Evolutionary conservation across 2,329 filamentous ascomycete species (phyloP).

Genomic region (Leptographium radiaticola): DNA sequence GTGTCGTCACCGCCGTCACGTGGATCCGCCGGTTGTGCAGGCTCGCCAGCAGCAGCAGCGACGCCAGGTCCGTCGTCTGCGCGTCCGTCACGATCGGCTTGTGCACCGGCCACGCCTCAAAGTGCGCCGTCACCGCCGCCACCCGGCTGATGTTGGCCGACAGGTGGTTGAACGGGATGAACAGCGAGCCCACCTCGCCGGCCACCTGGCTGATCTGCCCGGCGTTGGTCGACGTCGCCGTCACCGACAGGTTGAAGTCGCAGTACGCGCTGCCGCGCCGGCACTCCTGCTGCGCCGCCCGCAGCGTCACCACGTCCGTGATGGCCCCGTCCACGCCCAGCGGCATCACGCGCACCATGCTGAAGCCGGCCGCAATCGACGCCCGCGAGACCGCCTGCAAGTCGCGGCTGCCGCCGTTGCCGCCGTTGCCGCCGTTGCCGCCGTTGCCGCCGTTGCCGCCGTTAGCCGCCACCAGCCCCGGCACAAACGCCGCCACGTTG

Average conservation of each 20-base stretch:
- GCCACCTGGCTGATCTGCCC: conserved; percentile 62
- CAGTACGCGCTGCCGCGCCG: conserved; percentile 51
- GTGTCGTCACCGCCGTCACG: conserved; percentile 68
- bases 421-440: conserved; percentile 11
- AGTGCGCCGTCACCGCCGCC: conserved; percentile 65
- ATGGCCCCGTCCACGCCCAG: conserved; percentile 60
- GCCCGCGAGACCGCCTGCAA: conserved; percentile 59
- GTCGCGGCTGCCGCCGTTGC: conserved; percentile 48
- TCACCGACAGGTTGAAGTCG: conserved; percentile 70
- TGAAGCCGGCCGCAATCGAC: conserved; percentile 63
- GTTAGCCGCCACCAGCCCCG: conserved; percentile 45
- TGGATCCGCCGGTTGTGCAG: conserved; percentile 68
- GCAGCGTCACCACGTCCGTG: conserved; percentile 58
- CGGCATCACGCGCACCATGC: conserved; percentile 69
- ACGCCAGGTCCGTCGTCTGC: conserved; percentile 69
- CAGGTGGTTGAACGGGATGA: conserved; percentile 72
- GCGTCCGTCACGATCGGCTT: conserved; percentile 76
- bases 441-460: too few species aligned
- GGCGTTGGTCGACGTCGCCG: conserved; percentile 59
- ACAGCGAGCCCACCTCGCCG: conserved; percentile 64
- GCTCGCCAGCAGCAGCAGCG: conserved; percentile 63
- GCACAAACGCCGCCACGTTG: conserved; percentile 71
- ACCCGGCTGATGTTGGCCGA: conserved; percentile 78
- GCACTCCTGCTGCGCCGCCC: conserved; percentile 57
- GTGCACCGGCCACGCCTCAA: conserved; percentile 61